Conservation (phyloP, 2,329 filamentous ascomycete genomes). For the Calonectria ilicicola region DNA sequence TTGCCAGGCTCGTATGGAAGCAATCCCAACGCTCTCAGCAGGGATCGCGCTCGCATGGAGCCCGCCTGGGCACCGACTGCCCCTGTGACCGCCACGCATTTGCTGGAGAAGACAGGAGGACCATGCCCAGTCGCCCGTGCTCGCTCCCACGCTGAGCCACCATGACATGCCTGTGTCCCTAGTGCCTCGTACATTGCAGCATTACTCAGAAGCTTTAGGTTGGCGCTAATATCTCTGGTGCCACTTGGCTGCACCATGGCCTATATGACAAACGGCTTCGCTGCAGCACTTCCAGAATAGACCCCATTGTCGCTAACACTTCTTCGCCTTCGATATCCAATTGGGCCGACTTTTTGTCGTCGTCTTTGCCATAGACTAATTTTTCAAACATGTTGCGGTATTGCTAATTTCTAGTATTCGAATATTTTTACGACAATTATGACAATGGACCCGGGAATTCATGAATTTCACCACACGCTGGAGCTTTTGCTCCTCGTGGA, state of each 20-base stretch:
- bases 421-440: neutral
- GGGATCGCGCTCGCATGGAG: neutral
- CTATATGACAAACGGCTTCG: neutral
- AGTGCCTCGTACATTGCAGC: neutral
- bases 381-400: neutral
- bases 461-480: neutral
- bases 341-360: neutral
- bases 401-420: conserved; percentile 5
- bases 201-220: neutral
- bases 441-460: neutral
- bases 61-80: neutral
- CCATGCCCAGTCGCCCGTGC: neutral
- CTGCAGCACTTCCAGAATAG: neutral
- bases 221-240: neutral
- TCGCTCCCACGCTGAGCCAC: neutral
- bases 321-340: neutral
- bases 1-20: neutral
- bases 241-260: neutral
- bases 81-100: neutral
- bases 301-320: neutral
- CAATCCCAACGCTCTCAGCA: neutral
- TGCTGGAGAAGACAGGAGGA: neutral
- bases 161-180: neutral
- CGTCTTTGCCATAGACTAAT: neutral
- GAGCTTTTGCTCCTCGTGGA: conserved; percentile 2